A percentile compares a stretch with the other conserved stretches of the same genome.
Conservation (phyloP, 441 rosid genomes). For the Populus hybrid region DNA sequence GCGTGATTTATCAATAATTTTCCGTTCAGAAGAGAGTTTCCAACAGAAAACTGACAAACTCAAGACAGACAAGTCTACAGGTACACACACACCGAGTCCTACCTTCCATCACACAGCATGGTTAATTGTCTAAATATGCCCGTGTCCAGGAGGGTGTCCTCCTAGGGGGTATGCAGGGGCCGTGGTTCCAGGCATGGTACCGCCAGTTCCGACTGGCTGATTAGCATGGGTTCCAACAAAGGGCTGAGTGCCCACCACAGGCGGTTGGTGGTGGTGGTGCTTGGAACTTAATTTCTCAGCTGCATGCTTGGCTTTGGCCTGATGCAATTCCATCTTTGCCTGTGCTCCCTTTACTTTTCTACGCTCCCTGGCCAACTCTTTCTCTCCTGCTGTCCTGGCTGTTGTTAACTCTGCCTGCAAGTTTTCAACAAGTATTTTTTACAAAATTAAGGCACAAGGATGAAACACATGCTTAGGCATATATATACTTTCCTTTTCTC, state of each 20-base stretch:
- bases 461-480: neutral
- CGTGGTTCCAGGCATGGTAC: slow-evolving; percentile 20
- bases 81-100: neutral
- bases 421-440: too few species aligned
- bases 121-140: neutral
- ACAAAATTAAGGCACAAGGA: neutral
- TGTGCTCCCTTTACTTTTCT: slow-evolving; percentile 61
- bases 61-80: neutral
- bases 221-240: slow-evolving; percentile 4
- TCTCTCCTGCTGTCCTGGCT: slow-evolving; percentile 55
- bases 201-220: slow-evolving; percentile 7
- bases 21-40: neutral
- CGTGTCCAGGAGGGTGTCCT: slow-evolving; percentile 28
- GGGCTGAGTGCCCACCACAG: slow-evolving; percentile 15
- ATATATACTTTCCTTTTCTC: neutral
- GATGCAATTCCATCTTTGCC: slow-evolving; percentile 56
- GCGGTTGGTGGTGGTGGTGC: slow-evolving; percentile 25
- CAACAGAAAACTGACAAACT: neutral
- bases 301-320: slow-evolving; percentile 41
- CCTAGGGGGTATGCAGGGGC: slow-evolving; percentile 27
- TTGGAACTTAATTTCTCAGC: slow-evolving; percentile 37
- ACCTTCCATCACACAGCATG: neutral
- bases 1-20: neutral
- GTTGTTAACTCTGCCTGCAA: slow-evolving; percentile 47
- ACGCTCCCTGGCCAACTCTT: slow-evolving; percentile 44